Base-by-base conservation (phyloP, 2,329 filamentous ascomycete genomes). In the Fusarium sp. region DNA sequence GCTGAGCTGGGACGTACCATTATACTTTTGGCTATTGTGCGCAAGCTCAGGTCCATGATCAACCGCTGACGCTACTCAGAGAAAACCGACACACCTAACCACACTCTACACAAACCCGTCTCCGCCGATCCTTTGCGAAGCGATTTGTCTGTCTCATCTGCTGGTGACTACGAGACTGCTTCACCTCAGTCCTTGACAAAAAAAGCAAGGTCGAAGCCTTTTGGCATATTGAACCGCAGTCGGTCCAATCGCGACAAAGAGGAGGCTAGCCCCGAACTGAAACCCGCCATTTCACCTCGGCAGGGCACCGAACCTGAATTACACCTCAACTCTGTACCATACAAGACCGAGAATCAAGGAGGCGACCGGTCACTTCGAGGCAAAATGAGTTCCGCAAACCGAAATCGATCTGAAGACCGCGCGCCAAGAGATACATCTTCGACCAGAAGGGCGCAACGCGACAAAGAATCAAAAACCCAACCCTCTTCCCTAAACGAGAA, bases 321-420 rank as follows among this genome's bases (percentile, higher is more conserved):
- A 7, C 58, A 75, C 53, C 76, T 79, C 45, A 75, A 73, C 56
- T 71, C 72, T 33, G 65, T 75, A 10, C 72, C 78, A 35, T 80
- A 89, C 52, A 90, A 85, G 75, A 89, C 90, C 2, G 87, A 91
- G 11, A 88, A 90, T 2, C 78, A 89, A 33, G 86, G 79, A 37
- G 86, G 88, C 71, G 92, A 94, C 57, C 87, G 89, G 70, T 85
- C 89, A 5, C 89, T 90, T 72, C 86, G 87, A 70, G 87, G 90
- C 44, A 90, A 90, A 81, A 90, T 92, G 82, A 83, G 81, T 65
- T 87, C 90, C 30, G 83, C 84, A 24, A 78, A 84, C 56, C 86
- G 92, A 65, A 93, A 92, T 70, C 89, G 90, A 71, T 94, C 92
- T 5, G 88, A 89, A 65, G 93, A 96, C 76, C 88, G 92, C 70